Percentiles rank a stretch among this genome's conserved stretches.
These are phyloP conservation scores for Trichoderma atrobrunneum DNA, from an alignment of 2,329 filamentous ascomycete genomes.

Conservation along the genomic window DNA sequence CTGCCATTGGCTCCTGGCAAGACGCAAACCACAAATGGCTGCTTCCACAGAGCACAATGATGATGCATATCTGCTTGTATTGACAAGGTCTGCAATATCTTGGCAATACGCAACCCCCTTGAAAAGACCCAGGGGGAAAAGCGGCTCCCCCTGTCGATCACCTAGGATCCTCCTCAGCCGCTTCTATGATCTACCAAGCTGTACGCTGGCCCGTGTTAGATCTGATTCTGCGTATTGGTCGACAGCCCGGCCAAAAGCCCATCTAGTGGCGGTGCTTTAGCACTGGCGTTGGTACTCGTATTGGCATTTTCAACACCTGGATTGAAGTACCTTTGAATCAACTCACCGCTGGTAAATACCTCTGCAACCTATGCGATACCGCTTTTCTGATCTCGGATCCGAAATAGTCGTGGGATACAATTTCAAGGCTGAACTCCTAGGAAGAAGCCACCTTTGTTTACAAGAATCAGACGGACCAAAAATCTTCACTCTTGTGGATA, in stretches of 20 bases:
- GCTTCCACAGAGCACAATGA: background rate
- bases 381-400: background rate
- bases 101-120: background rate
- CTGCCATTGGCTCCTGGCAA: background rate
- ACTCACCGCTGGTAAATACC: background rate
- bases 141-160: constrained; percentile 17
- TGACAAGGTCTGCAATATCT: background rate
- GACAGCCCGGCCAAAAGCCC: background rate
- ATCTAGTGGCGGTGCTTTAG: background rate
- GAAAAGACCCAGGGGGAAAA: background rate
- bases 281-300: background rate
- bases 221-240: background rate
- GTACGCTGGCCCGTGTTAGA: background rate
- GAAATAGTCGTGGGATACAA: background rate
- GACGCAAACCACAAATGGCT: background rate
- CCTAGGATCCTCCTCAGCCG: background rate
- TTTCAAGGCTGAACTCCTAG: background rate
- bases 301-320: background rate
- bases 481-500: background rate
- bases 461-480: background rate
- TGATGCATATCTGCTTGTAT: background rate
- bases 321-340: background rate
- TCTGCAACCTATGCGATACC: background rate
- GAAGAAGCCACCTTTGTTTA: background rate
- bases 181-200: background rate